phyloP scores from a whole-genome alignment of 139 green algal species.

The Chlorella sp. region DNA sequence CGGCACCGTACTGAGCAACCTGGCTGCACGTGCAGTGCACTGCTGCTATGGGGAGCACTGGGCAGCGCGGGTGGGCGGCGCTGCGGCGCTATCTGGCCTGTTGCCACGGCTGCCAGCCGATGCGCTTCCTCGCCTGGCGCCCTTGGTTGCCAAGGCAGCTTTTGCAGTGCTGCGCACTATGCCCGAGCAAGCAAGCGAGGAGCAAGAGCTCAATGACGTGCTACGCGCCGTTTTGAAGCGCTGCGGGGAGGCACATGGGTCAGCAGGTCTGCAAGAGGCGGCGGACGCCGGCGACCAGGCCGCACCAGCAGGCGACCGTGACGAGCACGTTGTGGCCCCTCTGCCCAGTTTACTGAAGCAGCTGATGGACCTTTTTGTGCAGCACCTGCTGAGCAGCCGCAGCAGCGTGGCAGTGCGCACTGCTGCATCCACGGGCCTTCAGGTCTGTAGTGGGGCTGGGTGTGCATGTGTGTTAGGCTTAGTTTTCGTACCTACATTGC shows the following conservation, averaged over 20 bases:
- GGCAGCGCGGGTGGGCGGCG: conserved; percentile 80
- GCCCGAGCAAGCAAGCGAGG: conserved; percentile 64
- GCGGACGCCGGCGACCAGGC: neutral
- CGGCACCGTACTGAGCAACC: conserved; percentile 72
- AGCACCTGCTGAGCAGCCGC: conserved; percentile 26
- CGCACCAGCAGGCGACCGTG: neutral
- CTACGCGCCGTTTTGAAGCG: neutral
- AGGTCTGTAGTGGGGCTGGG: neutral
- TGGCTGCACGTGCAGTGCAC: conserved; percentile 85
- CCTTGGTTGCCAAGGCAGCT: conserved; percentile 63
- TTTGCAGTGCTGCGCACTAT: conserved; percentile 78
- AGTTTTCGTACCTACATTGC: neutral
- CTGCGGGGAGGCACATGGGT: neutral
- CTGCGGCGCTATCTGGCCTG: conserved; percentile 63
- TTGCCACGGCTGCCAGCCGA: conserved; percentile 47
- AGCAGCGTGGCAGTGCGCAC: conserved; percentile 16
- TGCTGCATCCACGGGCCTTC: neutral
- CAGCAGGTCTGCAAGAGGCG: neutral
- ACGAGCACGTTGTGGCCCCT: neutral
- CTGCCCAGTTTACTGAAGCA: neutral
- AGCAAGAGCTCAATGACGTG: neutral
- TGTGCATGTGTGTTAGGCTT: conserved; percentile 40
- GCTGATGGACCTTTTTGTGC: conserved; percentile 25
- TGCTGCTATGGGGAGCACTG: conserved; percentile 89
- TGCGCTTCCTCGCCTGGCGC: conserved; percentile 51